These are phyloP conservation scores for Plantago lanceolata DNA, from an alignment of 305 asterid genomes.

Conservation along the genomic window DNA sequence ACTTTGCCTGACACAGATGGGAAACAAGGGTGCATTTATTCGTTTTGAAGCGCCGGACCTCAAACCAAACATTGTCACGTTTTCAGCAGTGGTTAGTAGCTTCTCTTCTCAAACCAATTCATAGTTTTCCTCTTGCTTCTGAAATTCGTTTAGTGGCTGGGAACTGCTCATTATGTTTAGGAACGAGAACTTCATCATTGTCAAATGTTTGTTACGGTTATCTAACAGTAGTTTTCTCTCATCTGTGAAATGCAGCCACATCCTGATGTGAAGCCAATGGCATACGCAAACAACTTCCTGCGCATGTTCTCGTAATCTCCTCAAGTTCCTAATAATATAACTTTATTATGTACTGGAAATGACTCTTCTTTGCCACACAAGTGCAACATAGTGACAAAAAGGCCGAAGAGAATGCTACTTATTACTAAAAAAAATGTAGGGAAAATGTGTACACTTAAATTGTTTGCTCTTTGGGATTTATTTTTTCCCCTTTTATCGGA, in stretches of 20 bases:
- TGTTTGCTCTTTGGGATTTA: slow-evolving; percentile 9
- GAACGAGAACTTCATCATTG: background rate
- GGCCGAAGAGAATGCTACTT: slow-evolving; percentile 27
- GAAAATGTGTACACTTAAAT: slow-evolving; percentile 26
- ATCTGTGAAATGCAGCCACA: slow-evolving; percentile 66
- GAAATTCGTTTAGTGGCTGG: slow-evolving; percentile 4
- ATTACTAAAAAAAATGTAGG: slow-evolving; percentile 3
- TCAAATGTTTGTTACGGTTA: background rate
- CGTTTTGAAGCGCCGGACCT: slow-evolving; percentile 85
- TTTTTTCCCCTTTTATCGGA: slow-evolving; percentile 22
- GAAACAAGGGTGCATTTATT: slow-evolving; percentile 96
- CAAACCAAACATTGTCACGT: slow-evolving; percentile 80
- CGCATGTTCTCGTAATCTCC: slow-evolving; percentile 63
- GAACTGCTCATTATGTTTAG: background rate
- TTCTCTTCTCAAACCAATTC: slow-evolving; percentile 15
- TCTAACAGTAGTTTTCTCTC: background rate
- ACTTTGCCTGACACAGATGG: slow-evolving; percentile 61
- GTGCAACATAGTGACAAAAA: slow-evolving; percentile 30
- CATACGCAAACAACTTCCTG: slow-evolving; percentile 93
- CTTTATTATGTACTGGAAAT: slow-evolving; percentile 20
- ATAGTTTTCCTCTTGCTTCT: background rate
- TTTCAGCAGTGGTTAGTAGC: slow-evolving; percentile 90
- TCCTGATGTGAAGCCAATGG: slow-evolving; percentile 98
- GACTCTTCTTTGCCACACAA: slow-evolving; percentile 24
- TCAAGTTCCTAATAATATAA: slow-evolving; percentile 11